Percentiles rank a stretch among this genome's conserved stretches.
phyloP scores from a whole-genome alignment of 1,284 basidiomycete species.

The Boletus putidus region DNA sequence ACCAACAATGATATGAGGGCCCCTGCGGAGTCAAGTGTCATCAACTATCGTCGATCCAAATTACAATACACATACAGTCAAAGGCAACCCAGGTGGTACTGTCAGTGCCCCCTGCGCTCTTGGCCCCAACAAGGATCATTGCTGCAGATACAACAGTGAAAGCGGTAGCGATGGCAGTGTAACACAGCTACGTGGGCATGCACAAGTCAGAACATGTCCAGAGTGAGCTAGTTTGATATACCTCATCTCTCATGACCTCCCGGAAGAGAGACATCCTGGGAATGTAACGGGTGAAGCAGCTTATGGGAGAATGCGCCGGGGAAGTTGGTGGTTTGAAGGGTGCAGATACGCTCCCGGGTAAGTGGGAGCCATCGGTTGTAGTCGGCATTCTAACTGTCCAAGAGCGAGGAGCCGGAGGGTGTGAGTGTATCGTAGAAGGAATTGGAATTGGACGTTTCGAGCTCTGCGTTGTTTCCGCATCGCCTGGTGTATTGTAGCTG shows the following conservation, averaged over 20 bases:
- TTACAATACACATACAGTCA: conserved; percentile 49
- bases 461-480: conserved; percentile 3
- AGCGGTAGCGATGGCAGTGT: conserved; percentile 56
- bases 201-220: conserved; percentile 13
- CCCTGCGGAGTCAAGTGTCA: conserved; percentile 43
- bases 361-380: conserved; percentile 10
- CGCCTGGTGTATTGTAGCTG: neutral
- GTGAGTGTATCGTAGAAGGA: conserved; percentile 9
- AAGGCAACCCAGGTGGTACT: conserved; percentile 54
- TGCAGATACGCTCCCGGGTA: conserved; percentile 1
- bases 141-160: conserved; percentile 52
- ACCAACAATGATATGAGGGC: conserved; percentile 56
- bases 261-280: conserved; percentile 56
- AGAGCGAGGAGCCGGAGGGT: conserved; percentile 7
- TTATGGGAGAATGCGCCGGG: conserved; percentile 44
- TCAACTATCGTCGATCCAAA: neutral
- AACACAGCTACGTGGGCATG: conserved; percentile 46
- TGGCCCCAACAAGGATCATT: conserved; percentile 53
- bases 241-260: conserved; percentile 62
- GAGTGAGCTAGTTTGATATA: conserved; percentile 25
- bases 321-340: conserved; percentile 37
- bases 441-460: neutral
- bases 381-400: conserved; percentile 30
- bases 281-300: conserved; percentile 50
- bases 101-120: conserved; percentile 45